Evolutionary conservation across 805 yeast species (phyloP).

Genomic region (Millerozyma miso): DNA sequence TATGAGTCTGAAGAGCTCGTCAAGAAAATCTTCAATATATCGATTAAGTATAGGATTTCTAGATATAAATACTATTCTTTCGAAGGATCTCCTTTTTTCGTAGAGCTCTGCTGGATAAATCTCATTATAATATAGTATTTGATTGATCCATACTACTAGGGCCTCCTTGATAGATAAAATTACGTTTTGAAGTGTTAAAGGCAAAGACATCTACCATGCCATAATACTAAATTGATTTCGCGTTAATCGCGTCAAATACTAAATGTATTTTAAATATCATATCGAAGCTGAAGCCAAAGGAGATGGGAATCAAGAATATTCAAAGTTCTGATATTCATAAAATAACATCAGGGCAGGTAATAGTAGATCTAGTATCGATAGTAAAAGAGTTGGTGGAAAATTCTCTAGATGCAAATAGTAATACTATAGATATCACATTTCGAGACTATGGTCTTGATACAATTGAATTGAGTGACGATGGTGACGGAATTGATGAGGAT

Average conservation of each 20-base stretch:
- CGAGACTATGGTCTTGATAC: constrained; percentile 69
- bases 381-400: constrained; percentile 87
- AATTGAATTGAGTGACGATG: constrained; percentile 66
- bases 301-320: constrained; percentile 15
- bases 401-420: constrained; percentile 73
- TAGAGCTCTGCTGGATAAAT: constrained; percentile 55
- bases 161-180: constrained; percentile 43
- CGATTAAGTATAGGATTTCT: constrained; percentile 45
- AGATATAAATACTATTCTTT: constrained; percentile 36
- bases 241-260: background rate
- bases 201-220: constrained; percentile 2
- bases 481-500: constrained; percentile 52
- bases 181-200: constrained; percentile 24
- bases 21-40: constrained; percentile 32
- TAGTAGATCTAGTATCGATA: constrained; percentile 69
- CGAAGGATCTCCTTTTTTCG: constrained; percentile 37
- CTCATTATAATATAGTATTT: constrained; percentile 47
- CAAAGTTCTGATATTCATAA: constrained; percentile 56
- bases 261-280: background rate
- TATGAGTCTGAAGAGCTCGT: constrained; percentile 6
- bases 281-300: background rate
- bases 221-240: background rate
- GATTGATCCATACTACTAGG: constrained; percentile 48
- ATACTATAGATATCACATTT: constrained; percentile 63
- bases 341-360: constrained; percentile 92